These are phyloP conservation scores for Dentipellis sp. DNA, from an alignment of 768 basidiomycete species.

Conservation along the genomic window DNA sequence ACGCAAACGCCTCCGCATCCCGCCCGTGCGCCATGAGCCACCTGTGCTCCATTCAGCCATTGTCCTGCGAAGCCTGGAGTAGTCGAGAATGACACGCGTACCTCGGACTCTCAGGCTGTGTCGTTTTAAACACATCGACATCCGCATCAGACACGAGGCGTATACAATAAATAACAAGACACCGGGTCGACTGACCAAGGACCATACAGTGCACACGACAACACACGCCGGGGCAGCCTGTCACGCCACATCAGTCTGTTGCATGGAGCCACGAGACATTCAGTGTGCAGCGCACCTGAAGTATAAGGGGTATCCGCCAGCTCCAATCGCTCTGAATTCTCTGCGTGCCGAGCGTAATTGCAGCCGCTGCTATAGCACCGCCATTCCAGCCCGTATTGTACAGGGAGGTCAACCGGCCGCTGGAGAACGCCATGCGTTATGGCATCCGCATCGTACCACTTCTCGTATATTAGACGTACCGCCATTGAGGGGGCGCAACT, in stretches of 20 bases:
- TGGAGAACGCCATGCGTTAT: background rate
- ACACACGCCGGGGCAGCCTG: background rate
- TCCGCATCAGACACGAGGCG: background rate
- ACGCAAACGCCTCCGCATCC: background rate
- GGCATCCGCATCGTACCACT: no score
- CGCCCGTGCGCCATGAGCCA: conserved; percentile 4
- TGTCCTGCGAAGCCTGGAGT: no score
- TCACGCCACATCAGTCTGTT: background rate
- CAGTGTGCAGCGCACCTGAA: background rate
- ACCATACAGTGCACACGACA: conserved; percentile 1
- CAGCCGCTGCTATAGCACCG: conserved; percentile 1
- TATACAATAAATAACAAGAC: background rate
- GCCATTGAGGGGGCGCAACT: conserved; percentile 1
- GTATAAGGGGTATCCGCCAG: conserved; percentile 1
- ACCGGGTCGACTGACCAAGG: background rate
- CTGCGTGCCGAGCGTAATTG: background rate
- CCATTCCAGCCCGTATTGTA: conserved; percentile 2
- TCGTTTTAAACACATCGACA: background rate
- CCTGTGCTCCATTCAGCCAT: background rate
- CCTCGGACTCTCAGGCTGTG: conserved; percentile 1
- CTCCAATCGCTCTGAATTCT: conserved; percentile 1
- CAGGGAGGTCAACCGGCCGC: background rate
- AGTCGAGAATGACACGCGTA: no score
- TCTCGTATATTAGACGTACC: background rate
- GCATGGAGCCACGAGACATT: no score